Evolutionary conservation across 371 early-diverging fungal genomes (phyloP), one percentile per base, ranked within the genome.

Genomic region (Mortierella sp.): DNA sequence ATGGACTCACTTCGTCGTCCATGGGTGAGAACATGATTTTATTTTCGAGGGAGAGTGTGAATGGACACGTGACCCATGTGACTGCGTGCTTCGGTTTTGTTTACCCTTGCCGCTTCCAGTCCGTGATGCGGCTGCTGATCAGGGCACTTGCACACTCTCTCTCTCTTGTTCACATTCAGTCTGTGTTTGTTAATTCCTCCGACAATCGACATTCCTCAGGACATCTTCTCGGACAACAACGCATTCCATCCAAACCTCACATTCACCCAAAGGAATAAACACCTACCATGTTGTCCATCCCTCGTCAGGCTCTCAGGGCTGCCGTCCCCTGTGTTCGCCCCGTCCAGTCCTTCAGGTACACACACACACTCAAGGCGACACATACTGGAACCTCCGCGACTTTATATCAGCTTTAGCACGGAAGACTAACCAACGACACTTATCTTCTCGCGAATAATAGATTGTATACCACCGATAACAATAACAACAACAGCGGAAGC

Each of bases 301-400:
- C 74, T 29, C 81, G 81, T 65, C 81, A 76, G 55, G 63, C 65
- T 45, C 73, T 80, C 66, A 52, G 77, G 67, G 73, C 63, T 9
- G 22, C 70, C 53, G 34, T 66, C 43, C 29, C 66, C 29, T 55
- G 31, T 31, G 55, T 55, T 31, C 48, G 73, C 53, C 69, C 48
- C 45, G 37, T 72, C 34, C 80, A 79, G 52, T 61, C 73, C 47
- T 64, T 67, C 45, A 48, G 41, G 64, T 68, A 45, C 66, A 43
- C n/a, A 70, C 73, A 80, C 6, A 29, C 45, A 37, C 39, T 5
- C 24, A 6, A 55, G 13, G 14, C 48, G 29, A 16, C 24, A n/a
- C n/a, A n/a, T n/a, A n/a, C n/a, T n/a, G n/a, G n/a, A n/a, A n/a
- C n/a, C n/a, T 8, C 26, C 16, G 34, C 48, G 43, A n/a, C 6